Evolutionary conservation across 164 flowering plant species (phyloP), one percentile per base, ranked within the genome.

Genomic region (Nymphaea thermarum): DNA sequence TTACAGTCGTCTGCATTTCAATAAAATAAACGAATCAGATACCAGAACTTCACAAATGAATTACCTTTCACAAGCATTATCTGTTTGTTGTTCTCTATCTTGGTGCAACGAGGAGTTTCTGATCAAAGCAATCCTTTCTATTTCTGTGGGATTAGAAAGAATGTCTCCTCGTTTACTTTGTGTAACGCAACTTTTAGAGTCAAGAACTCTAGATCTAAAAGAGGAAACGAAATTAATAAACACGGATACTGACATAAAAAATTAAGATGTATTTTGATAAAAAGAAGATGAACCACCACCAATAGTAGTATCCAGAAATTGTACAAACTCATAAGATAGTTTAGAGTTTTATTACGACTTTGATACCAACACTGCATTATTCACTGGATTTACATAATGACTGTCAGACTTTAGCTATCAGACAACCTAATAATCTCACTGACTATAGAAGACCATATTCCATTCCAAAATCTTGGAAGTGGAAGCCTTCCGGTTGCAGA

Each of bases 391-490:
- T 51, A 51, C 57, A 51, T 51, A 51, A 8, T 51, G 12, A 51
- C 14, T 51, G 57, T 15, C 57, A 51, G 36, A 51, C 57, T 14
- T 11, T 42, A 12, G 43, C 57, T 44, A 57, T 43, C 36, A 12
- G 11, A 12, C 43, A 4, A 6, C 57, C 57, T 3, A 51, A 51
- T 15, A 51, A 10, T 3, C 8, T 51, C 8, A 51, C 5, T 53
- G 41, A 15, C 66, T 71, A 78, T 72, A 82, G 55, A 74, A 77
- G 78, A 75, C 79, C 77, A n/a, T 72, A 71, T 41, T 80, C 82
- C 65, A 82, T 53, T 63, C 65, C 80, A 80, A 77, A 86, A 62
- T 84, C 89, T 74, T 76, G 86, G 72, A 83, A 84, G 76, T 10
- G 14, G 57, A 87, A 72, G 59, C 71, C 83, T 61, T 77, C 74